A percentile compares a stretch with the other conserved stretches of the same genome.
phyloP scores from a whole-genome alignment of 805 yeast genomes.

The Ogataea saltuana region DNA sequence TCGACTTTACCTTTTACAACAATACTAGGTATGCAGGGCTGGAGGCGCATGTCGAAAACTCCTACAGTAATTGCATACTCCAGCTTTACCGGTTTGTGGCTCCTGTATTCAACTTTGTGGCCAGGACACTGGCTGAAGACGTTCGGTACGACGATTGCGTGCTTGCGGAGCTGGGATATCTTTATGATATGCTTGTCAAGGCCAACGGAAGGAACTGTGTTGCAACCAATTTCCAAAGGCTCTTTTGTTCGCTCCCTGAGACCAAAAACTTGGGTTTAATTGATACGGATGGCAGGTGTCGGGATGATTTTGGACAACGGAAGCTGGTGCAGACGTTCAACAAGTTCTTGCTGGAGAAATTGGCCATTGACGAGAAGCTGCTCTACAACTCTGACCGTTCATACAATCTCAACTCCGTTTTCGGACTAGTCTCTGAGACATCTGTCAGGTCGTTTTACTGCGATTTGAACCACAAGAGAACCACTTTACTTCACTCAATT shows the following conservation, averaged over 20 bases:
- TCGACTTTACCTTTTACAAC: conserved; percentile 86
- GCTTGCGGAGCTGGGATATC: conserved; percentile 79
- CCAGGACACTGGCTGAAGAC: conserved; percentile 55
- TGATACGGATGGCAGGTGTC: conserved; percentile 47
- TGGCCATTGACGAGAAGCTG: conserved; percentile 50
- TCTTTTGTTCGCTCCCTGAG: conserved; percentile 48
- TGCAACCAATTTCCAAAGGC: conserved; percentile 72
- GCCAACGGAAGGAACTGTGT: conserved; percentile 78
- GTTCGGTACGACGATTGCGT: conserved; percentile 50
- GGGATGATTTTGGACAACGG: conserved; percentile 47
- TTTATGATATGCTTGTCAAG: conserved; percentile 87
- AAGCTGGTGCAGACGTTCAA: conserved; percentile 54
- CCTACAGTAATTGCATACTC: conserved; percentile 73
- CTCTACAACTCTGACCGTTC: conserved; percentile 29
- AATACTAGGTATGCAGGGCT: conserved; percentile 74
- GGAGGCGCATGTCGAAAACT: conserved; percentile 82
- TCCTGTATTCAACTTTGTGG: conserved; percentile 63
- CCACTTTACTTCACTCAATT: conserved; percentile 40
- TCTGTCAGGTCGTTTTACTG: conserved; percentile 44
- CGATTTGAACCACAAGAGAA: conserved; percentile 37
- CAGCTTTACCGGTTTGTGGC: conserved; percentile 82
- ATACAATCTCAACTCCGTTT: conserved; percentile 29
- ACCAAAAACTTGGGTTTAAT: conserved; percentile 55
- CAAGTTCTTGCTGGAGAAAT: conserved; percentile 54
- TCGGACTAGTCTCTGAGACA: conserved; percentile 47